These are phyloP conservation scores for Pilaira anomala DNA, from an alignment of 192 early-diverging fungal species.

Conservation along the genomic window DNA sequence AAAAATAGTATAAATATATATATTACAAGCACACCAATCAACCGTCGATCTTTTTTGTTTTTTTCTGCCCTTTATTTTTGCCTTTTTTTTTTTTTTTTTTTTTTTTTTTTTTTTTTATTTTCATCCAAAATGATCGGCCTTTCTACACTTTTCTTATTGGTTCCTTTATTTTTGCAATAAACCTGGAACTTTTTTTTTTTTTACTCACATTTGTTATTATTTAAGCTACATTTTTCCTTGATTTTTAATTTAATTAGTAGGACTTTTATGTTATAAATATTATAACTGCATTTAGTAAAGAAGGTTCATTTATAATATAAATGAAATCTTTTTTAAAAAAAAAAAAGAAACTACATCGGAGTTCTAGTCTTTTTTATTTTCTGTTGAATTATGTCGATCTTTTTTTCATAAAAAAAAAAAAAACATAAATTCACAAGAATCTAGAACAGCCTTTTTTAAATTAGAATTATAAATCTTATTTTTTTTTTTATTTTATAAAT, in stretches of 20 bases:
- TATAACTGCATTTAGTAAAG: neutral
- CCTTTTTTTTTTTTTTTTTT: neutral
- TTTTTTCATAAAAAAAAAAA: too few species aligned
- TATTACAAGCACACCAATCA: constrained; percentile 4
- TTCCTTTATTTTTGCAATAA: too few species aligned
- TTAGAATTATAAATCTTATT: neutral
- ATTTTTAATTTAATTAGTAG: constrained; percentile 1
- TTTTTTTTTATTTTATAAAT: too few species aligned
- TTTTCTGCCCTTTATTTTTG: neutral
- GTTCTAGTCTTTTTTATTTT: too few species aligned
- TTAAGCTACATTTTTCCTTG: too few species aligned
- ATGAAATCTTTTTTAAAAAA: too few species aligned
- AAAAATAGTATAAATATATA: neutral
- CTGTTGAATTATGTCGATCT: too few species aligned
- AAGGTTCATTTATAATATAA: neutral
- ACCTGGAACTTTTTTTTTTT: neutral
- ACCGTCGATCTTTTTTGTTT: constrained; percentile 1
- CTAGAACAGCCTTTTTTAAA: neutral
- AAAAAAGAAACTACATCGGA: too few species aligned
- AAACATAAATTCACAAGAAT: too few species aligned
- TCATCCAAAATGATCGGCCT: constrained; percentile 11
- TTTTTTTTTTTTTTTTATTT: neutral
- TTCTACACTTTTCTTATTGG: constrained; percentile 13
- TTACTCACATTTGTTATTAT: neutral
- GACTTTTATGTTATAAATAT: neutral